Evolutionary conservation across 208 protist genomes (phyloP).

Genomic region (Trypanosoma scelopori): DNA sequence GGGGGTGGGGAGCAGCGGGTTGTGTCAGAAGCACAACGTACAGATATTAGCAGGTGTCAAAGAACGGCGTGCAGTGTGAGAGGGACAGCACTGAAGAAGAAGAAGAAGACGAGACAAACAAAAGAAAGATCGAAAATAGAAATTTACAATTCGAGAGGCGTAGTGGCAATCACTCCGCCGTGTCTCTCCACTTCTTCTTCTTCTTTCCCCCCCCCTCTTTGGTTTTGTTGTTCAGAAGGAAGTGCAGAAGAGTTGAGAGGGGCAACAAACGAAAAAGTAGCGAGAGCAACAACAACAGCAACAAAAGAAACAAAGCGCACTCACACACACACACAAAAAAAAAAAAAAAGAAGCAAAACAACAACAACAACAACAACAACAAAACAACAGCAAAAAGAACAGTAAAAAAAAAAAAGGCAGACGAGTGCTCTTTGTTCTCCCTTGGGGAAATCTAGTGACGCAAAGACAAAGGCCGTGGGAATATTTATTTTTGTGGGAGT

Average conservation of each 20-base stretch:
- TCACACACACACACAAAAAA: background rate
- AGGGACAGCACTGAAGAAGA: background rate
- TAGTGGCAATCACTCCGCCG: background rate
- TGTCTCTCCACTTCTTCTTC: background rate
- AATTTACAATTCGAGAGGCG: background rate
- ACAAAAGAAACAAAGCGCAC: background rate
- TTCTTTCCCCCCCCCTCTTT: no score
- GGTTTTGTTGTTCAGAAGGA: no score
- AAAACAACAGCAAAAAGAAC: no score
- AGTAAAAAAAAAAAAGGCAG: no score
- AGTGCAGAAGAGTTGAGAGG: background rate
- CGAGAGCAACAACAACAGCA: background rate
- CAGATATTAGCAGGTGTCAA: background rate
- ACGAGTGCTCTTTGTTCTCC: no score
- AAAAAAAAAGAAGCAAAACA: constrained; percentile 7
- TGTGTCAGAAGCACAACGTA: no score
- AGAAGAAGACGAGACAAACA: background rate
- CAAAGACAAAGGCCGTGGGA: no score
- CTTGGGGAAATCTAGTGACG: no score
- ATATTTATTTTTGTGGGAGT: background rate
- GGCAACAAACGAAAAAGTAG: background rate
- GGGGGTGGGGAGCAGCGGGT: no score
- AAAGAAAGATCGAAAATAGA: background rate
- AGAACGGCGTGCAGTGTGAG: background rate
- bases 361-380: no score